Conservation (phyloP, 768 basidiomycete genomes). For the Dendrothele bispora region DNA sequence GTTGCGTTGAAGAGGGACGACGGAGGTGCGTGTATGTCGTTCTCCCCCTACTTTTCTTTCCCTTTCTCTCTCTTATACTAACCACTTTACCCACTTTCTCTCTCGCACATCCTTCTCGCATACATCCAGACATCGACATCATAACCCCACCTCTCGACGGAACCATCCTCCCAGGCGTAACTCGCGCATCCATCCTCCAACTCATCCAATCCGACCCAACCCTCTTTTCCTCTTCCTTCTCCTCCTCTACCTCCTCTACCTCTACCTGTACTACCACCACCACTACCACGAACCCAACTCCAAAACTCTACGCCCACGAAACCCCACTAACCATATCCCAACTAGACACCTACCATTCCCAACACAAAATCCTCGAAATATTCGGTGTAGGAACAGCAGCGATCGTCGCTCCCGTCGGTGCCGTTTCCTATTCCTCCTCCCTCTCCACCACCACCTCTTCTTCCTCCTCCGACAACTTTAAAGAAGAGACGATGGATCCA, state of each 20-base stretch:
- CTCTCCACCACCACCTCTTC: too few species aligned
- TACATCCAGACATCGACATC: constrained; percentile 58
- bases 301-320: constrained; percentile 57
- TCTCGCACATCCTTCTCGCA: not conserved
- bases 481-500: too few species aligned
- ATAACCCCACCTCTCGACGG: constrained; percentile 85
- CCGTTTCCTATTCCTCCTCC: too few species aligned
- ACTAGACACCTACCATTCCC: constrained; percentile 41
- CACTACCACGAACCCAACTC: constrained; percentile 23
- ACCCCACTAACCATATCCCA: constrained; percentile 59
- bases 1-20: constrained; percentile 59
- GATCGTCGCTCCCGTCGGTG: constrained; percentile 63
- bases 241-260: too few species aligned
- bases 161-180: constrained; percentile 91
- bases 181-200: constrained; percentile 73
- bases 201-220: too few species aligned
- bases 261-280: too few species aligned
- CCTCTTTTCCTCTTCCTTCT: too few species aligned
- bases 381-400: constrained; percentile 82
- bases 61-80: not conserved
- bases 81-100: too few species aligned
- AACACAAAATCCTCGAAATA: constrained; percentile 66
- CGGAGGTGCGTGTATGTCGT: constrained; percentile 40
- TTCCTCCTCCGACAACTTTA: too few species aligned
- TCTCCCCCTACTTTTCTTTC: not conserved